Evolutionary conservation across 345 rosid species (phyloP), one percentile per base, ranked within the genome.

Genomic region (Noccaea bulbosa): DNA sequence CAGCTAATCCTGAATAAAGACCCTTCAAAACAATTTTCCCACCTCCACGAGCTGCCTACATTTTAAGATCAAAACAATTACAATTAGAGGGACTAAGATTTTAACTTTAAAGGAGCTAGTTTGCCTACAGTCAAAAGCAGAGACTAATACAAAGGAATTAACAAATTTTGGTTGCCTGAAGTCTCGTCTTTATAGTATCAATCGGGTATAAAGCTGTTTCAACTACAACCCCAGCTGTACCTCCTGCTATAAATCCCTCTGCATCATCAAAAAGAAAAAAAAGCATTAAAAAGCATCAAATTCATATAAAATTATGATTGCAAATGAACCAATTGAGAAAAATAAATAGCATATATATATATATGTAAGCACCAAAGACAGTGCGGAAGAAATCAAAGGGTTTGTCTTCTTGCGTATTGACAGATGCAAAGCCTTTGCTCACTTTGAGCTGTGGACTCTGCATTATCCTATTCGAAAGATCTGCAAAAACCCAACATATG

Each of bases 231-330:
- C 97, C 98, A 78, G 97, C 94, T 22, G 93, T 79, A 65, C 98
- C 97, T 77, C 98, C 98, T 27, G 97, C 98, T 71, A 93, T 74
- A 70, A 83, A 81, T 10, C 98, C 98, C 85, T 93, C 98, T 93
- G 89, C 78, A 54, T 12, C 62, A 62, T 24, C 39, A 50, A 58
- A 49, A 65, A 73, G 38, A 48, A 11, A 48, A 11, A 14, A 10
- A 6, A 24, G n/a, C n/a, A n/a, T n/a, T n/a, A n/a, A n/a, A n/a
- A 27, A 4, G 5, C 43, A 56, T 8, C 1, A 8, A 55, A 33
- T 2, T 17, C 54, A 54, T 32, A 1, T n/a, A 16, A 16, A 41
- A 37, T 8, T 44, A 15, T 7, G 40, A 34, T 11, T 15, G 17
- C n/a, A 57, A 9, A 69, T 22, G 37, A 57, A 17, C 15, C n/a